These are phyloP conservation scores for Aspergillus nomiae DNA, from an alignment of 2,329 filamentous ascomycete species.

Conservation along the genomic window DNA sequence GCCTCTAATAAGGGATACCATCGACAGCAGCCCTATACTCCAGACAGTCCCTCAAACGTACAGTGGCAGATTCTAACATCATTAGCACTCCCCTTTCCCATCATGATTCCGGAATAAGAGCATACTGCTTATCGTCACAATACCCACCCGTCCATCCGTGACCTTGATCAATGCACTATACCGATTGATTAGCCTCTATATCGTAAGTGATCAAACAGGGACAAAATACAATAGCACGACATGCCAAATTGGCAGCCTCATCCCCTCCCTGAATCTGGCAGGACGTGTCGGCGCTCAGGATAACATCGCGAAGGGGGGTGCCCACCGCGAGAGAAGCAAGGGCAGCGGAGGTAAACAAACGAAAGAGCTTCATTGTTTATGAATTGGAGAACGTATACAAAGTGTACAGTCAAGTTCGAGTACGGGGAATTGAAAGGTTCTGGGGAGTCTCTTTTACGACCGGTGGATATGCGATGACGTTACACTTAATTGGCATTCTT, in stretches of 20 bases:
- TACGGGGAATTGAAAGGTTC: background rate
- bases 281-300: conserved; percentile 8
- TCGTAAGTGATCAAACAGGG: background rate
- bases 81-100: background rate
- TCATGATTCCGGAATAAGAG: background rate
- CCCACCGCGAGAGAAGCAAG: conserved; percentile 1
- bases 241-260: conserved; percentile 14
- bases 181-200: background rate
- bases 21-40: too few species aligned
- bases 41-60: conserved; percentile 6
- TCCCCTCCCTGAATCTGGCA: conserved; percentile 15
- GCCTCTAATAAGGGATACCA: background rate
- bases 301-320: conserved; percentile 6
- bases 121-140: conserved; percentile 19
- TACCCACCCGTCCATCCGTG: conserved; percentile 19
- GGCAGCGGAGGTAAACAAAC: background rate
- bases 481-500: background rate
- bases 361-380: background rate
- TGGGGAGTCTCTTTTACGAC: background rate
- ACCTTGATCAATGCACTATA: conserved; percentile 16
- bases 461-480: background rate
- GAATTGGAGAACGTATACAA: background rate
- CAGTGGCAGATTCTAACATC: conserved; percentile 19
- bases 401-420: background rate
- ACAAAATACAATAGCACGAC: conserved; percentile 15